These are phyloP conservation scores for Neopestalotiopsis sp. DNA, from an alignment of 2,329 filamentous ascomycete species.

Conservation along the genomic window DNA sequence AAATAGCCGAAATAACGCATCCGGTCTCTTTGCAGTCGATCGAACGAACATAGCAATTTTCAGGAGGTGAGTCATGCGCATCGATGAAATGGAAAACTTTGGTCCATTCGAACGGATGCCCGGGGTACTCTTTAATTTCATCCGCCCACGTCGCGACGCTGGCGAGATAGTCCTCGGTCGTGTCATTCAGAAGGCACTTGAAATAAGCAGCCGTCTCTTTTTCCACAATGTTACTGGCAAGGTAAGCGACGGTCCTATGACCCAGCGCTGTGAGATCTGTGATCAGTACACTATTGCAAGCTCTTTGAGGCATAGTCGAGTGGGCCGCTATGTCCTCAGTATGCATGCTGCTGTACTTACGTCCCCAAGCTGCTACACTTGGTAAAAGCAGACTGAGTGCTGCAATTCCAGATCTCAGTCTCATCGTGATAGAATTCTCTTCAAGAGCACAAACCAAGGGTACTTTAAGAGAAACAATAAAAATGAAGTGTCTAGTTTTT, in stretches of 20 bases:
- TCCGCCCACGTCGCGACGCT: conserved; percentile 71
- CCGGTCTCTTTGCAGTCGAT: conserved; percentile 68
- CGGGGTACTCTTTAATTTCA: too few relatives aligned
- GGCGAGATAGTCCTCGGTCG: conserved; percentile 63
- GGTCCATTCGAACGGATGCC: too few relatives aligned
- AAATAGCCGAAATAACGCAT: conserved; percentile 65
- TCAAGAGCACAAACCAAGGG: too few relatives aligned
- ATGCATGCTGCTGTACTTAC: conserved; percentile 34
- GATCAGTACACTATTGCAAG: too few relatives aligned
- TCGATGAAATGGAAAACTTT: conserved; percentile 78
- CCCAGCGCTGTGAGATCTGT: conserved; percentile 53
- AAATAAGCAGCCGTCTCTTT: conserved; percentile 61
- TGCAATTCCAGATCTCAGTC: conserved; percentile 28
- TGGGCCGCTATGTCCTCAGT: neutral
- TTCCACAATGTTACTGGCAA: conserved; percentile 65
- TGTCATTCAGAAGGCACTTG: conserved; percentile 59
- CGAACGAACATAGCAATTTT: conserved; percentile 60
- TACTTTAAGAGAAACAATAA: too few relatives aligned
- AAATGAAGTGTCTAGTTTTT: too few relatives aligned
- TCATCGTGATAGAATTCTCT: conserved; percentile 29
- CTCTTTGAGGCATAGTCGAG: conserved; percentile 15
- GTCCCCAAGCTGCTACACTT: conserved; percentile 45
- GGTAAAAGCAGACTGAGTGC: conserved; percentile 37
- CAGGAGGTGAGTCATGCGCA: conserved; percentile 66
- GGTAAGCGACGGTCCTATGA: conserved; percentile 68